Percentiles rank a stretch among this genome's conserved stretches.
Evolutionary conservation across 352 stramenopile species (phyloP).

Genomic region (Phytophthora crassamura): DNA sequence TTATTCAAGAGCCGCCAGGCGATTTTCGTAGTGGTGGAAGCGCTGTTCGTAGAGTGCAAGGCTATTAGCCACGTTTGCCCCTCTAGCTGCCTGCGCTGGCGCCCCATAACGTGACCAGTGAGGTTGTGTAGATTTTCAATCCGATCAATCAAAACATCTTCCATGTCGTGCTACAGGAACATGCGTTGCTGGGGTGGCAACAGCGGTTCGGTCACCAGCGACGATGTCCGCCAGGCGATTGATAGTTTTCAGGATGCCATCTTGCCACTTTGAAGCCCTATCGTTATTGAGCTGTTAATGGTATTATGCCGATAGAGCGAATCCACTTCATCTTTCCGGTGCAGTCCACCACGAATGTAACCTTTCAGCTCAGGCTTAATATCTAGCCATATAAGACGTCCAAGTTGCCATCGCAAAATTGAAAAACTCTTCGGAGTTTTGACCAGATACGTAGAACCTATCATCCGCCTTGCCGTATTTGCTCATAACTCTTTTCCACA

Average conservation of each 20-base stretch:
- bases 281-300: neutral
- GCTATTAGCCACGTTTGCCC: neutral
- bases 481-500: neutral
- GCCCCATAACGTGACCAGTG: neutral
- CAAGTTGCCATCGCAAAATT: neutral
- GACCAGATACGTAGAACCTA: too few species aligned
- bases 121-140: neutral
- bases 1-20: neutral
- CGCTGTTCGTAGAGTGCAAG: neutral
- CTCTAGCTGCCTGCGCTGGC: too few species aligned
- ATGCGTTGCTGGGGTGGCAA: neutral
- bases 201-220: too few species aligned
- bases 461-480: neutral
- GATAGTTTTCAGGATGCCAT: neutral
- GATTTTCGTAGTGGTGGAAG: neutral
- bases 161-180: neutral
- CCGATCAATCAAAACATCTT: neutral
- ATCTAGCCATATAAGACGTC: neutral
- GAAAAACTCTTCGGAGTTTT: neutral
- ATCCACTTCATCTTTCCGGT: neutral
- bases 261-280: neutral
- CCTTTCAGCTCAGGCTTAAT: neutral
- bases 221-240: too few species aligned
- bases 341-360: neutral
- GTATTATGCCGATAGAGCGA: neutral